phyloP scores from a whole-genome alignment of 768 basidiomycete genomes.

The Collybia mongolica region DNA sequence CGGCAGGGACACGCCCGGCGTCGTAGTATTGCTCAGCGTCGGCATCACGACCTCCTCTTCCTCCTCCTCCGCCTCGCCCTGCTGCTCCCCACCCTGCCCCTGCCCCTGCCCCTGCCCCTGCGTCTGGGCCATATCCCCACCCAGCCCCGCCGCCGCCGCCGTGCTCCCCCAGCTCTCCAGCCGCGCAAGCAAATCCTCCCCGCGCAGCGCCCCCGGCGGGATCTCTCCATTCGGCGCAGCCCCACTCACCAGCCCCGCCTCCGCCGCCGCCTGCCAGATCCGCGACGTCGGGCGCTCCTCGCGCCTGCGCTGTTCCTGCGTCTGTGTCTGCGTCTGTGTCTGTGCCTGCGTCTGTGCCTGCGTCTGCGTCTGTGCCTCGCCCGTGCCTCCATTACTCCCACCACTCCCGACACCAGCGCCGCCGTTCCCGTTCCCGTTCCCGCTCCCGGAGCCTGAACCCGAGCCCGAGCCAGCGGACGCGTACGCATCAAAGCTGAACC shows the following conservation, averaged over 20 bases:
- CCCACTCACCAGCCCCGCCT: constrained; percentile 7
- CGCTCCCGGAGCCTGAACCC: too few relatives aligned
- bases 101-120: neutral
- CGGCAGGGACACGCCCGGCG: neutral
- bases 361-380: neutral
- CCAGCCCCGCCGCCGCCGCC: too few relatives aligned
- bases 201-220: too few relatives aligned
- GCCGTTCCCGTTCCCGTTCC: too few relatives aligned
- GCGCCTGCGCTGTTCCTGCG: constrained; percentile 1
- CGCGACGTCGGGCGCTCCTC: constrained; percentile 9
- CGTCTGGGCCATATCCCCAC: neutral
- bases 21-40: neutral
- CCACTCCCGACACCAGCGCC: too few relatives aligned
- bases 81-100: neutral
- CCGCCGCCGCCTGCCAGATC: constrained; percentile 18
- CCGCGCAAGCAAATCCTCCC: too few relatives aligned
- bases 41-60: constrained; percentile 23
- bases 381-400: constrained; percentile 2
- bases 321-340: too few relatives aligned
- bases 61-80: neutral
- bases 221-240: too few relatives aligned
- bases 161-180: too few relatives aligned
- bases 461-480: too few relatives aligned
- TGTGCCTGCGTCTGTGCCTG: neutral
- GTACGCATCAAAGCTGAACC: constrained; percentile 5